phyloP scores from a whole-genome alignment of 2,329 filamentous ascomycete species.

The Grosmannia huntii region DNA sequence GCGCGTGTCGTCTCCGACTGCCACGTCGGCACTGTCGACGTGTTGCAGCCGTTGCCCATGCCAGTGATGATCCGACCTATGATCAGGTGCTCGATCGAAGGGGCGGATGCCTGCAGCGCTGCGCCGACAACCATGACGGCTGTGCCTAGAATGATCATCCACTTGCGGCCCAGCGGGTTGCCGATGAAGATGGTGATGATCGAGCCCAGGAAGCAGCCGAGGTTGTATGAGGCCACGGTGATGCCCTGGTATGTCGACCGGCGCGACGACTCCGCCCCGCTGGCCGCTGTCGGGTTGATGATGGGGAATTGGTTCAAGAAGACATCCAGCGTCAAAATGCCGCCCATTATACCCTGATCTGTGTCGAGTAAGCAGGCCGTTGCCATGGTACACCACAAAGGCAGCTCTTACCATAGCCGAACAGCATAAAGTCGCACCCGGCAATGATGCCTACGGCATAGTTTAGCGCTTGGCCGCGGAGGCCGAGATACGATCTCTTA shows the following conservation, averaged over 20 bases:
- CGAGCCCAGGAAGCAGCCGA: slow-evolving; percentile 19
- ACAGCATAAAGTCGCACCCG: slow-evolving; percentile 57
- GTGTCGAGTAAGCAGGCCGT: neutral
- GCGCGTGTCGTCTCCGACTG: slow-evolving; percentile 45
- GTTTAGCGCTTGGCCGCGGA: slow-evolving; percentile 53
- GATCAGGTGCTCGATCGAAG: slow-evolving; percentile 27
- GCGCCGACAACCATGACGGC: slow-evolving; percentile 31
- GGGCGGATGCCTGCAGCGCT: slow-evolving; percentile 25
- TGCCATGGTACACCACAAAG: no score
- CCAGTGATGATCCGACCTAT: slow-evolving; percentile 32
- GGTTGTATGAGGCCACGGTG: slow-evolving; percentile 21
- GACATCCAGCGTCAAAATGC: slow-evolving; percentile 54
- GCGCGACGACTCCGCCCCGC: slow-evolving; percentile 20
- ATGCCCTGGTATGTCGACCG: slow-evolving; percentile 37
- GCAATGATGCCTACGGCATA: slow-evolving; percentile 58
- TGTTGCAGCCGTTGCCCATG: slow-evolving; percentile 28
- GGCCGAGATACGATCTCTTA: slow-evolving; percentile 42
- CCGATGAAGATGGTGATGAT: slow-evolving; percentile 22
- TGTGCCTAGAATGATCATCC: slow-evolving; percentile 26
- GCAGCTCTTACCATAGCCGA: slow-evolving; percentile 36
- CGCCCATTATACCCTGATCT: slow-evolving; percentile 68
- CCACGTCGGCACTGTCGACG: slow-evolving; percentile 41
- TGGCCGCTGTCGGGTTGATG: slow-evolving; percentile 31
- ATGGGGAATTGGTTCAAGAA: slow-evolving; percentile 43
- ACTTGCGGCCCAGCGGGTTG: slow-evolving; percentile 27